Percentiles rank a stretch among this genome's conserved stretches.
These are phyloP conservation scores for Aschersonia sp. DNA, from an alignment of 2,329 filamentous ascomycete genomes.

Conservation along the genomic window DNA sequence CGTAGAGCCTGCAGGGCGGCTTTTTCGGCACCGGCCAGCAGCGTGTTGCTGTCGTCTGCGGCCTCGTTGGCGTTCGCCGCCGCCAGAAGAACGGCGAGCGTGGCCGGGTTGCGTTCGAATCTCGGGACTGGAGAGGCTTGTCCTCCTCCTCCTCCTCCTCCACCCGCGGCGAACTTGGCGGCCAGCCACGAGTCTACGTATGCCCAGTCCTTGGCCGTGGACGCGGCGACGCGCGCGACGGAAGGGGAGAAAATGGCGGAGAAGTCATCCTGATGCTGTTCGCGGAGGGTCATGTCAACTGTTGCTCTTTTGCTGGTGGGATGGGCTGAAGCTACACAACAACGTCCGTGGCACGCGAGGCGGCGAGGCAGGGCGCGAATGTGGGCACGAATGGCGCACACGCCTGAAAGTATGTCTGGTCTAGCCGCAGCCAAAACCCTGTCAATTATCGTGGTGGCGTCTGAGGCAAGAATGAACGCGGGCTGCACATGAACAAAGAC, in stretches of 20 bases:
- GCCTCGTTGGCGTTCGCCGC: slow-evolving; percentile 64
- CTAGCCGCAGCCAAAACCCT: too few relatives aligned
- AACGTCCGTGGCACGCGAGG: too few relatives aligned
- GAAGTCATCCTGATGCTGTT: neutral
- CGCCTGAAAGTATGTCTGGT: too few relatives aligned
- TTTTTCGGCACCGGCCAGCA: slow-evolving; percentile 43
- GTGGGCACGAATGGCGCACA: too few relatives aligned
- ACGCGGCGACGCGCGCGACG: slow-evolving; percentile 58
- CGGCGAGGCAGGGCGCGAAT: too few relatives aligned
- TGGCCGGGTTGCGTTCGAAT: slow-evolving; percentile 81
- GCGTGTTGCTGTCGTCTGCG: slow-evolving; percentile 53
- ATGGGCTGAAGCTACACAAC: too few relatives aligned
- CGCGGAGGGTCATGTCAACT: neutral
- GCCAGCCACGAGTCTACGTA: slow-evolving; percentile 75
- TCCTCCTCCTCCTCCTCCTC: slow-evolving; percentile 9
- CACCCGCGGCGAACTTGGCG: slow-evolving; percentile 49
- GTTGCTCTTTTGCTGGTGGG: neutral
- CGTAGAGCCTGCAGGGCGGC: slow-evolving; percentile 28
- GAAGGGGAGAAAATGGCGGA: slow-evolving; percentile 53
- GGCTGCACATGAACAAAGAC: too few relatives aligned
- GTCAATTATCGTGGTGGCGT: too few relatives aligned
- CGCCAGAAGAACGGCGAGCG: slow-evolving; percentile 58
- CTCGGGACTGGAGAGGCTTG: slow-evolving; percentile 32
- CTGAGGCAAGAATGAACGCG: too few relatives aligned
- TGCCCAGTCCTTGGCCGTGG: slow-evolving; percentile 80